phyloP scores from a whole-genome alignment of 176 grass and related monocot genomes.

The sorghum (Sorghum bicolor) region DNA sequence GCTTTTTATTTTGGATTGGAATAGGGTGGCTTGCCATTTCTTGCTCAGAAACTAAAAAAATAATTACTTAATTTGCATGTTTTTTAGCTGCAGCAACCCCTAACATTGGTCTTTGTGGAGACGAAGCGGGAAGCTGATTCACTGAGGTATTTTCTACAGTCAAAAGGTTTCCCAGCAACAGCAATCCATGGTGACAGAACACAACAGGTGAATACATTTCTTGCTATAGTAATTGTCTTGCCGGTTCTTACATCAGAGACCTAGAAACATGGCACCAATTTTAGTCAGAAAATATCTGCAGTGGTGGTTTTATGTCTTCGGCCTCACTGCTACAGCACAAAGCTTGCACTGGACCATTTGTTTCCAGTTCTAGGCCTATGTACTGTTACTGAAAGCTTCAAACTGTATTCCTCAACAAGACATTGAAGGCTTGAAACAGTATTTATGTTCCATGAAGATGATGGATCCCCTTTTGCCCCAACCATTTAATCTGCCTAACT shows the following conservation, averaged over 20 bases:
- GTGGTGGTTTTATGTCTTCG: not conserved
- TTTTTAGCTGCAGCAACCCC: conserved; percentile 43
- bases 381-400: not conserved
- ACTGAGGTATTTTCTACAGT: conserved; percentile 50
- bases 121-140: conserved; percentile 81
- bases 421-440: not conserved
- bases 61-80: conserved; percentile 3
- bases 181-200: conserved; percentile 79
- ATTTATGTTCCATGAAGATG: not conserved
- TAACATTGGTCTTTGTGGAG: conserved; percentile 93
- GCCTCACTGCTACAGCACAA: not conserved
- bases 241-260: not conserved
- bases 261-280: not conserved
- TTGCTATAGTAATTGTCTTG: not conserved
- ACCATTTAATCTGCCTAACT: not conserved
- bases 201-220: conserved; percentile 45
- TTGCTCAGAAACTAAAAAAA: no score
- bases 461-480: not conserved
- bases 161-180: conserved; percentile 66
- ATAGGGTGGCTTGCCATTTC: not conserved
- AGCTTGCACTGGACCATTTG: not conserved
- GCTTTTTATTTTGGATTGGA: not conserved
- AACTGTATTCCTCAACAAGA: not conserved
- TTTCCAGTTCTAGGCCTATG: not conserved
- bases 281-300: not conserved